Percentiles rank a stretch among this genome's conserved stretches.
Evolutionary conservation across 495 filamentous ascomycete species (phyloP).

Genomic region (Penicillium crystallinum): DNA sequence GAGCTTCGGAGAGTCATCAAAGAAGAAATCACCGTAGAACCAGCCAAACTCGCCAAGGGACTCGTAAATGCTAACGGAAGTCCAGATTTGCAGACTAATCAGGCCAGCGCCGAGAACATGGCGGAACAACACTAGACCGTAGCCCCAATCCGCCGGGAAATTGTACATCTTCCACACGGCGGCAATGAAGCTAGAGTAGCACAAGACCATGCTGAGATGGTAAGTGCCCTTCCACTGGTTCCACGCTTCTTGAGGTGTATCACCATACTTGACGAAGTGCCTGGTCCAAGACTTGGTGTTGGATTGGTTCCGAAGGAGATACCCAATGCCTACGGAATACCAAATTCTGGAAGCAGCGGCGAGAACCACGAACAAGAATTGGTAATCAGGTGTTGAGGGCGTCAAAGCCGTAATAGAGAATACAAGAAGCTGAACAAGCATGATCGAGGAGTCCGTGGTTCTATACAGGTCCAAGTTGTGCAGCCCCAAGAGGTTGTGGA

Average conservation of each 20-base stretch:
- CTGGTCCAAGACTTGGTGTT: slow-evolving; percentile 88
- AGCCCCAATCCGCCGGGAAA: slow-evolving; percentile 75
- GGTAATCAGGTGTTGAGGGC: slow-evolving; percentile 67
- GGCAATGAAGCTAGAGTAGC: slow-evolving; percentile 80
- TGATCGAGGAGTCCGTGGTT: slow-evolving; percentile 72
- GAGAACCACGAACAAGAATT: slow-evolving; percentile 73
- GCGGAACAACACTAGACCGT: slow-evolving; percentile 75
- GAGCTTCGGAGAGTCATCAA: slow-evolving; percentile 72
- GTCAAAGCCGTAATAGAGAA: slow-evolving; percentile 66
- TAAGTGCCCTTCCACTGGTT: slow-evolving; percentile 97
- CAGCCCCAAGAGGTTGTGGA: slow-evolving; percentile 76
- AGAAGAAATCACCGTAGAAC: slow-evolving; percentile 99
- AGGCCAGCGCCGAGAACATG: slow-evolving; percentile 79
- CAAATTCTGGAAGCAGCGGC: slow-evolving; percentile 82
- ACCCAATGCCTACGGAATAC: slow-evolving; percentile 85
- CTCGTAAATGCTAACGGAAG: slow-evolving; percentile 86
- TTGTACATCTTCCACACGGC: slow-evolving; percentile 96
- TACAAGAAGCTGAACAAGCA: slow-evolving; percentile 70
- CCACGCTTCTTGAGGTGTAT: slow-evolving; percentile 87
- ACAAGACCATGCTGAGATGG: slow-evolving; percentile 84
- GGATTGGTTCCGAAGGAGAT: slow-evolving; percentile 79
- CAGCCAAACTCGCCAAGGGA: slow-evolving; percentile 97
- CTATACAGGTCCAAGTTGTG: slow-evolving; percentile 84
- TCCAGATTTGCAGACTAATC: slow-evolving; percentile 88
- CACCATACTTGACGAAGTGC: slow-evolving; percentile 95